Percentiles rank a stretch among this genome's conserved stretches.
phyloP scores from a whole-genome alignment of 1,284 basidiomycete species.

The Bondarzewia mesenterica region DNA sequence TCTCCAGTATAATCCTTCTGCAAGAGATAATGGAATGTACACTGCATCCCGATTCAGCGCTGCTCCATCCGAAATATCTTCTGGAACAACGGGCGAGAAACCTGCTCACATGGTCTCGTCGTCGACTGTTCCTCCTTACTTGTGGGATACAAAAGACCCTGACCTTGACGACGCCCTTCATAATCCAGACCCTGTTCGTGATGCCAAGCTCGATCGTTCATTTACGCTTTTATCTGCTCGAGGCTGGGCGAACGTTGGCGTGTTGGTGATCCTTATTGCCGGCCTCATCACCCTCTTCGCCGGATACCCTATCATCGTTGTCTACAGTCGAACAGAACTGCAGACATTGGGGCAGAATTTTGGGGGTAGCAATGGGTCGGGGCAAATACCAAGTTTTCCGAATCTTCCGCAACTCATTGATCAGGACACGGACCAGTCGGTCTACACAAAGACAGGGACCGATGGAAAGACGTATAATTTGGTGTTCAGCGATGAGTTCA shows the following conservation, averaged over 20 bases:
- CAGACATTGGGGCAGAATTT: slow-evolving; percentile 47
- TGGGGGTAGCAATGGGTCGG: slow-evolving; percentile 62
- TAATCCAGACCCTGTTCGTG: slow-evolving; percentile 63
- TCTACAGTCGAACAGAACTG: slow-evolving; percentile 27
- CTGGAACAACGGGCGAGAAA: slow-evolving; percentile 33
- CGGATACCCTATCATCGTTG: slow-evolving; percentile 73
- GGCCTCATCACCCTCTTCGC: slow-evolving; percentile 65
- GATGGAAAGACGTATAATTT: slow-evolving; percentile 77
- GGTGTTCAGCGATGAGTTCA: slow-evolving; percentile 92
- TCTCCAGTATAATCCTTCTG: slow-evolving; percentile 49
- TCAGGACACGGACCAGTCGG: slow-evolving; percentile 20
- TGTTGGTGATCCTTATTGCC: slow-evolving; percentile 49
- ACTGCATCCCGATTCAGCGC: slow-evolving; percentile 51
- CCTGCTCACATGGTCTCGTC: slow-evolving; percentile 15
- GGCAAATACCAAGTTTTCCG: slow-evolving; percentile 48
- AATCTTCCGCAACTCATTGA: slow-evolving; percentile 51
- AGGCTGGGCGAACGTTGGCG: slow-evolving; percentile 65
- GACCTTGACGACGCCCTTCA: slow-evolving; percentile 74
- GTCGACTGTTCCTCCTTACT: slow-evolving; percentile 48
- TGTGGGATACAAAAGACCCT: slow-evolving; percentile 68
- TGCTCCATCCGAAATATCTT: slow-evolving; percentile 48
- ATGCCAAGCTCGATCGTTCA: slow-evolving; percentile 43
- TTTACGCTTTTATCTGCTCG: slow-evolving; percentile 61
- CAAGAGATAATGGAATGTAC: slow-evolving; percentile 33
- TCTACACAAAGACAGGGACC: slow-evolving; percentile 40